Evolutionary conservation across 805 yeast species (phyloP), one percentile per base, ranked within the genome.

Genomic region (Wickerhamiella brachini): DNA sequence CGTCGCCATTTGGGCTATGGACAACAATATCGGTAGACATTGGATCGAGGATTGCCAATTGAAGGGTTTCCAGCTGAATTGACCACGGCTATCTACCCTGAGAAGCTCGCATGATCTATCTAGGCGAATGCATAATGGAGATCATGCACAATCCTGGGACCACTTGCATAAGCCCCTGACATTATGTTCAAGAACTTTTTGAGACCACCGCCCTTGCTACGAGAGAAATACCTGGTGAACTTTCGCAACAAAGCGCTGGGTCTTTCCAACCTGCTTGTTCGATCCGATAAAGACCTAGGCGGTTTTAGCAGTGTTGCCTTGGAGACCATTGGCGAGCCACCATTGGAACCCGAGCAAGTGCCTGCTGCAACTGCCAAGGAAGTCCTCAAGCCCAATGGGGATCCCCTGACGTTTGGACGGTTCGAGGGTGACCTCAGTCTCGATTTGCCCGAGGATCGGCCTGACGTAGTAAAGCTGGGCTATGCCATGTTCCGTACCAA

Each of bases 401-500:
- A 49, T 17, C 51, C 51, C 6, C 15, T 26, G 18, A 37, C 52
- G 13, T 72, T 71, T 53, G 95, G 82, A 1, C 74, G 76, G 53
- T 82, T 85, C 67, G 79, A 78, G 62, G 95, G 95, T 5, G 79
- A 79, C 47, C 63, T 80, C 52, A 79, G 76, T 56, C 73, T 81
- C 53, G 85, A 82, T 56, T 73, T 83, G 37, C 93, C 85, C 13
- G 72, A 75, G 49, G 75, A 76, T 54, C 71, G 79, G 48, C 85
- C 86, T 0, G 80, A 80, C 48, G 76, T 84, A 21, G 72, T 76
- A 17, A 71, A 79, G 54, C 75, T 82, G 18, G 85, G 85, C 0
- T 80, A 80, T 69, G 85, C 94, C 38, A 85, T 86, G 94, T 85
- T 83, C 67, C 74, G 94, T 55, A 85, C 95, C 0, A 75, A 71